A percentile compares a stretch with the other conserved stretches of the same genome.
Evolutionary conservation across 306 rosid genomes (phyloP).

Genomic region (Bauhinia variegata): DNA sequence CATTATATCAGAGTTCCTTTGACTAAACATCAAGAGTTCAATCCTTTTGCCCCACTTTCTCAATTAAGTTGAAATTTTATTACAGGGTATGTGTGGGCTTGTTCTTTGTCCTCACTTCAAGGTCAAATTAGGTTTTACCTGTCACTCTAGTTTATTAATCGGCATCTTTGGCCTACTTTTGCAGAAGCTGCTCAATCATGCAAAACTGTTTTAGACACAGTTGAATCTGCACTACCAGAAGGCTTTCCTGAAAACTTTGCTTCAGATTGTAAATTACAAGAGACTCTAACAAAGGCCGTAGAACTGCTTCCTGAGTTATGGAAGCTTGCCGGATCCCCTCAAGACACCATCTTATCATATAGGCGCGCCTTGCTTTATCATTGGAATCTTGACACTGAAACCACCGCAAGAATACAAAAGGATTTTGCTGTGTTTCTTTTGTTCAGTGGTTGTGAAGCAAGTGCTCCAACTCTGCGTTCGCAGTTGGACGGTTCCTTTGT

Average conservation of each 20-base stretch:
- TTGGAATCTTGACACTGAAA: constrained; percentile 70
- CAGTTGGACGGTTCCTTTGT: constrained; percentile 84
- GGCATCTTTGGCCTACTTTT: constrained; percentile 26
- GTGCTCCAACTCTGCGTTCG: constrained; percentile 74
- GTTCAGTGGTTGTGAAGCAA: constrained; percentile 85
- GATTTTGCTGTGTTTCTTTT: constrained; percentile 85
- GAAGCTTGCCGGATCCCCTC: constrained; percentile 67
- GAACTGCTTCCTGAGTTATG: constrained; percentile 87
- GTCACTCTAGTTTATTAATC: constrained; percentile 15
- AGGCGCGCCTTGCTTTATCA: constrained; percentile 72
- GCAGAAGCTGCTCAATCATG: constrained; percentile 91
- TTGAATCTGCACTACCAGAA: constrained; percentile 85
- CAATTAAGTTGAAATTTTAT: no score
- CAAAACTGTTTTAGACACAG: constrained; percentile 74
- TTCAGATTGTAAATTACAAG: constrained; percentile 73
- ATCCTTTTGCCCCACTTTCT: no score
- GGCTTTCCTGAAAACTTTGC: constrained; percentile 71
- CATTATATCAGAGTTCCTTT: no score
- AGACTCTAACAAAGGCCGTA: constrained; percentile 63
- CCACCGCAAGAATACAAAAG: constrained; percentile 68
- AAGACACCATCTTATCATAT: constrained; percentile 74
- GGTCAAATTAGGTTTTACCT: background rate
- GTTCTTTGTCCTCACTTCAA: no score
- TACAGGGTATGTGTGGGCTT: no score
- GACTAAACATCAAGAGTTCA: no score